Percentiles rank a stretch among this genome's conserved stretches.
phyloP scores from a whole-genome alignment of 371 early-diverging fungal genomes.

The Mucor velutinosus region DNA sequence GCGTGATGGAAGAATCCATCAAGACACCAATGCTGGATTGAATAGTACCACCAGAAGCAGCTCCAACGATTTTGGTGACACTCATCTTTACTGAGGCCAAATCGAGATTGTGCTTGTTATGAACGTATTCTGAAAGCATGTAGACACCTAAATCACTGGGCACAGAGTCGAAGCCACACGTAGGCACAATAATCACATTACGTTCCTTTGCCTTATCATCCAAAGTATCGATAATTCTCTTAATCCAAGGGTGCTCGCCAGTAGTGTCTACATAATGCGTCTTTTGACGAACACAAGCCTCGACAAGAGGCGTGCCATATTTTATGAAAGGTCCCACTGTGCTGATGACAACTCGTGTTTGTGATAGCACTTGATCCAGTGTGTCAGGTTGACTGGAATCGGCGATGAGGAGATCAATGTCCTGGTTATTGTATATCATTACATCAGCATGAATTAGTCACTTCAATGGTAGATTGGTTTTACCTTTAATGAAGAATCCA shows the following conservation, averaged over 20 bases:
- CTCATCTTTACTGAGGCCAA: slow-evolving; percentile 62
- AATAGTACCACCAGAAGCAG: slow-evolving; percentile 65
- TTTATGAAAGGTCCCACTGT: slow-evolving; percentile 68
- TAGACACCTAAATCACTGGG: slow-evolving; percentile 74
- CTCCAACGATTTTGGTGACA: slow-evolving; percentile 50
- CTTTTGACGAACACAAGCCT: slow-evolving; percentile 75
- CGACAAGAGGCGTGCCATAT: slow-evolving; percentile 75
- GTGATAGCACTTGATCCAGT: slow-evolving; percentile 43
- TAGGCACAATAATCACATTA: slow-evolving; percentile 74
- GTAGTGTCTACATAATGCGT: slow-evolving; percentile 95
- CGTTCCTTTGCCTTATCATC: slow-evolving; percentile 68
- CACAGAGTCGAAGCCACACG: slow-evolving; percentile 93
- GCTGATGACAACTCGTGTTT: slow-evolving; percentile 79
- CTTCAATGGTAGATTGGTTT: neutral
- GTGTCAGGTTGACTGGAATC: slow-evolving; percentile 20
- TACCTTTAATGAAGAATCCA: slow-evolving; percentile 22
- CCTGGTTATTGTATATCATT: neutral
- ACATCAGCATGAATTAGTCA: neutral
- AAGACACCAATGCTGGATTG: slow-evolving; percentile 45
- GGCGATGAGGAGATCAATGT: slow-evolving; percentile 23
- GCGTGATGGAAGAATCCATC: slow-evolving; percentile 10
- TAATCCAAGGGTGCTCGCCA: slow-evolving; percentile 80
- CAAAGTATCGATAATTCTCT: slow-evolving; percentile 67
- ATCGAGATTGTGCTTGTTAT: slow-evolving; percentile 49
- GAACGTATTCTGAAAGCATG: slow-evolving; percentile 54